phyloP scores from a whole-genome alignment of 495 filamentous ascomycete genomes.

The Penicillium lagena region DNA sequence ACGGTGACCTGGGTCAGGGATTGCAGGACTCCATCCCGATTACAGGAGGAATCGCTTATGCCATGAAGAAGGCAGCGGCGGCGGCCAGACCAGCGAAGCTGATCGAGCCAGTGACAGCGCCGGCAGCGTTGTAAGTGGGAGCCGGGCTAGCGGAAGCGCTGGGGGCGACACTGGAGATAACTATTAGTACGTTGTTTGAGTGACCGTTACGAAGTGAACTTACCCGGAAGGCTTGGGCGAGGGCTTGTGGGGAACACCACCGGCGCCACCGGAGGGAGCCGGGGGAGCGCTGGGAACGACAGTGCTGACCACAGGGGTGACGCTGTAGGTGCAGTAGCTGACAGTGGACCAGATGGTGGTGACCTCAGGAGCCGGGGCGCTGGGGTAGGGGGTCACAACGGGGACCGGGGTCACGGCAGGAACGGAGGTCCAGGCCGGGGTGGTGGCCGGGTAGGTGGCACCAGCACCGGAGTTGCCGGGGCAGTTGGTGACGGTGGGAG shows the following conservation, averaged over 20 bases:
- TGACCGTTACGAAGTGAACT: too few relatives aligned
- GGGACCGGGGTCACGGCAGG: slow-evolving; percentile 3
- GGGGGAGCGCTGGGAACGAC: slow-evolving; percentile 5
- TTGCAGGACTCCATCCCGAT: slow-evolving; percentile 13
- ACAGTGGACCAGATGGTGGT: slow-evolving; percentile 4
- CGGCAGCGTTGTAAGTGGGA: slow-evolving; percentile 37
- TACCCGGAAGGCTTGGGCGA: slow-evolving; percentile 5
- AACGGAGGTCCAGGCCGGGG: slow-evolving; percentile 6
- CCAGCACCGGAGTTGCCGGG: slow-evolving; percentile 27
- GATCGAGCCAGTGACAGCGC: slow-evolving; percentile 41
- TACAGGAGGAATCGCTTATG: slow-evolving; percentile 35
- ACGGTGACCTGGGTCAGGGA: not conserved
- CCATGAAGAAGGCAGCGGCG: slow-evolving; percentile 46
- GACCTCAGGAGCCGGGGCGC: slow-evolving; percentile 7
- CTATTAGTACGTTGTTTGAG: not conserved
- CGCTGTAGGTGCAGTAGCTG: slow-evolving; percentile 4
- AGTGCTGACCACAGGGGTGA: slow-evolving; percentile 2
- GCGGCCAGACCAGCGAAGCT: slow-evolving; percentile 43
- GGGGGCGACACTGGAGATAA: slow-evolving; percentile 19
- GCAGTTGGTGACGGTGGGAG: slow-evolving; percentile 53
- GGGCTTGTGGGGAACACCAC: not conserved
- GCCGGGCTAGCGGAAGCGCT: slow-evolving; percentile 5
- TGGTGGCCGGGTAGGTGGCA: not conserved
- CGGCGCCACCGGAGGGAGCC: slow-evolving; percentile 5
- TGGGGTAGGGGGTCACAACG: slow-evolving; percentile 10